Conservation (phyloP, 768 basidiomycete genomes). For the Pholiota molesta region DNA sequence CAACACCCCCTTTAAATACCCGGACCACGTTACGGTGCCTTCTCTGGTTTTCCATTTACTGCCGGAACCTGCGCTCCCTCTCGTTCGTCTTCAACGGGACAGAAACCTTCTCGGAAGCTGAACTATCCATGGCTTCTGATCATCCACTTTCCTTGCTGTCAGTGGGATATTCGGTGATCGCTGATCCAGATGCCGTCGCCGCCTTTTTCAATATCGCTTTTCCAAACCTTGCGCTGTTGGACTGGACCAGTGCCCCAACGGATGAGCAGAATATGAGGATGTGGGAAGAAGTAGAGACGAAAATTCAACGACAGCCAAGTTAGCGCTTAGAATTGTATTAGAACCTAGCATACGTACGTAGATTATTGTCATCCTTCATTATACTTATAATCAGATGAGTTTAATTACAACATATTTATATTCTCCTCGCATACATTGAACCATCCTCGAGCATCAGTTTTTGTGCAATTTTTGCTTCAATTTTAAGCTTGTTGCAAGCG, state of each 20-base stretch:
- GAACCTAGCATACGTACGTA: too few relatives aligned
- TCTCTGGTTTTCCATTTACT: constrained; percentile 1
- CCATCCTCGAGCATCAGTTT: too few relatives aligned
- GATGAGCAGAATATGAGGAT: background rate
- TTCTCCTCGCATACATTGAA: too few relatives aligned
- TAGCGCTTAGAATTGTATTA: too few relatives aligned
- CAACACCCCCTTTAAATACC: too few relatives aligned
- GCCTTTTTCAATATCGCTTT: background rate
- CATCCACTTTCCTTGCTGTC: background rate
- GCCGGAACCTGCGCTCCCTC: background rate
- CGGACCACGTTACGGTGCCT: background rate
- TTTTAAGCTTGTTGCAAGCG: too few relatives aligned
- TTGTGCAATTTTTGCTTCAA: too few relatives aligned
- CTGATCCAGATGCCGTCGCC: background rate
- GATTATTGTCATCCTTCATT: too few relatives aligned
- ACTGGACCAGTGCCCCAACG: background rate
- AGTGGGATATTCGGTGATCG: background rate
- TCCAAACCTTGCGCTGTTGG: background rate
- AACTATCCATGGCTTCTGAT: background rate
- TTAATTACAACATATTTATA: too few relatives aligned
- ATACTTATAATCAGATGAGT: too few relatives aligned
- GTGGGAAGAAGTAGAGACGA: background rate
- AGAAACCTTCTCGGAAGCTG: background rate
- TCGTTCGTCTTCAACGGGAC: background rate
- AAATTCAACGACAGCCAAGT: background rate